These are phyloP conservation scores for Plectosphaerella plurivora DNA, from an alignment of 2,329 filamentous ascomycete species.

Conservation along the genomic window DNA sequence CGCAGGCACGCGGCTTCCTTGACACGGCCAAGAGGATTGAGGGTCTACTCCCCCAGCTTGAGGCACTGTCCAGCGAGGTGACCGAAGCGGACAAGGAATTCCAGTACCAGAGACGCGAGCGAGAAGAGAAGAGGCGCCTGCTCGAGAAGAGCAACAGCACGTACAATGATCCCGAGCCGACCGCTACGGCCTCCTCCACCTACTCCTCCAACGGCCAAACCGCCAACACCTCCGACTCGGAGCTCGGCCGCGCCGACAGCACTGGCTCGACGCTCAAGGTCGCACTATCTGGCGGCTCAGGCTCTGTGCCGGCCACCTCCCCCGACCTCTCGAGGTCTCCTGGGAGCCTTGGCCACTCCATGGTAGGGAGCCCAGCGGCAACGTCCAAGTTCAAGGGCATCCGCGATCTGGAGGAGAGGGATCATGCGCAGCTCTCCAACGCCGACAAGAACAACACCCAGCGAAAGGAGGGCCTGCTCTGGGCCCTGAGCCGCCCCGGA, in stretches of 20 bases:
- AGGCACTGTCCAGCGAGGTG: conserved; percentile 86
- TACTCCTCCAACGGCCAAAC: conserved; percentile 38
- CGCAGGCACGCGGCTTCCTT: conserved; percentile 80
- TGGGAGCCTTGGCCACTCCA: conserved; percentile 43
- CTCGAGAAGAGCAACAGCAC: conserved; percentile 82
- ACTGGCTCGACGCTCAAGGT: conserved; percentile 63
- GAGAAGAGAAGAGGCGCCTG: conserved; percentile 87
- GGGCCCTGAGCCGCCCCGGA: conserved; percentile 88
- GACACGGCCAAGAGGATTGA: conserved; percentile 83
- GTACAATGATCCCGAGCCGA: conserved; percentile 63
- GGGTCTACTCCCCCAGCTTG: conserved; percentile 78
- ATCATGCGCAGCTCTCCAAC: conserved; percentile 46
- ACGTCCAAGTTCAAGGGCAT: conserved; percentile 79
- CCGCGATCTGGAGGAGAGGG: conserved; percentile 84
- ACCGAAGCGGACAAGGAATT: conserved; percentile 93
- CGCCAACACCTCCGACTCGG: conserved; percentile 56
- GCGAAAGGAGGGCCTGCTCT: conserved; percentile 88
- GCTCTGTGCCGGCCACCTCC: conserved; percentile 21
- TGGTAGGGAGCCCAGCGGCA: conserved; percentile 46
- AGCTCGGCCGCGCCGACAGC: conserved; percentile 70
- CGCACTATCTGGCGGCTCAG: conserved; percentile 40
- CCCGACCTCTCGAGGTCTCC: conserved; percentile 53
- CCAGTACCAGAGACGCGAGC: conserved; percentile 88
- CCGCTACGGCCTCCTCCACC: conserved; percentile 23
- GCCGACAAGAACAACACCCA: conserved; percentile 61